phyloP scores from a whole-genome alignment of 805 yeast species.

The Suhomyces xylopsoci region DNA sequence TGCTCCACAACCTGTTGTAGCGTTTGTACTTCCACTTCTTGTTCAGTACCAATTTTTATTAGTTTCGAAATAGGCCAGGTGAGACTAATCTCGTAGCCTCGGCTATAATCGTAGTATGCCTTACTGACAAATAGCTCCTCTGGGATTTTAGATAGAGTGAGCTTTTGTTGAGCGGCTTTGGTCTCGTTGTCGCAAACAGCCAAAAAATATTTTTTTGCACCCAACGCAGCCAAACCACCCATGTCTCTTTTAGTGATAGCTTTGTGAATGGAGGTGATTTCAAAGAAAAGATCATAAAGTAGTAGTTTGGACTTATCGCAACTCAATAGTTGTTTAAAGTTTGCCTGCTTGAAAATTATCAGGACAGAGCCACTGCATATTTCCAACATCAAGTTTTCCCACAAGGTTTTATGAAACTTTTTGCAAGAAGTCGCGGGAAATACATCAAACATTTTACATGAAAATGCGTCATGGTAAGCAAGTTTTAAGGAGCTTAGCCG shows the following conservation, averaged over 20 bases:
- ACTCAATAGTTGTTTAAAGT: neutral
- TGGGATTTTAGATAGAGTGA: conserved; percentile 7
- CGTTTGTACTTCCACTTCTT: neutral
- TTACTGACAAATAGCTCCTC: conserved; percentile 10
- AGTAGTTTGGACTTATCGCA: neutral
- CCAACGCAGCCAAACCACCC: neutral
- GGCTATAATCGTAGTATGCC: conserved; percentile 12
- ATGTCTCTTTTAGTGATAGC: neutral
- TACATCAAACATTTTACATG: neutral
- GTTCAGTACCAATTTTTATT: neutral
- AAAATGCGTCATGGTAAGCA: neutral
- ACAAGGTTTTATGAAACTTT: neutral
- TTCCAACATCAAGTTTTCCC: neutral
- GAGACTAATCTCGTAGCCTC: conserved; percentile 3
- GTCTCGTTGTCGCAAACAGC: neutral
- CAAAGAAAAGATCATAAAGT: neutral
- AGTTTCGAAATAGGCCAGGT: neutral
- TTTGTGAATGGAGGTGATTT: neutral
- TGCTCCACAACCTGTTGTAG: neutral
- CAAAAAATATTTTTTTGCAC: neutral
- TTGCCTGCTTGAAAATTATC: neutral
- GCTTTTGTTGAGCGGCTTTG: neutral
- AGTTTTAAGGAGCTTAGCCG: neutral
- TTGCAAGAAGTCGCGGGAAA: neutral
- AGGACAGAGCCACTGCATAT: neutral